Percentiles rank a stretch among this genome's conserved stretches.
These are phyloP conservation scores for Sphagnurus paluster DNA, from an alignment of 1,284 basidiomycete species.

Conservation along the genomic window DNA sequence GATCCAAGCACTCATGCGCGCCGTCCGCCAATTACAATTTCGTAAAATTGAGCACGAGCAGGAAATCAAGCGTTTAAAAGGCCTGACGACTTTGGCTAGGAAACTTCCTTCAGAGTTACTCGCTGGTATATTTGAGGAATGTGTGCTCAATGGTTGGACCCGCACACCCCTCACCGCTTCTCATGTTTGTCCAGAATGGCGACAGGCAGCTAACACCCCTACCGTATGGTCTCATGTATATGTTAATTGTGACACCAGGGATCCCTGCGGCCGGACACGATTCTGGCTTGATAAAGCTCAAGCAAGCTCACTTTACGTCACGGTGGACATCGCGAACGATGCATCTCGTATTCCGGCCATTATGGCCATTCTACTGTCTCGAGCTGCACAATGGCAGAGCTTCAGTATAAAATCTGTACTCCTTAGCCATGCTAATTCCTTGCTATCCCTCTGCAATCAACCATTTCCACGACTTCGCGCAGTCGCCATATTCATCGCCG, in stretches of 20 bases:
- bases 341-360: conserved; percentile 29
- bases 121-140: conserved; percentile 52
- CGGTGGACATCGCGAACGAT: conserved; percentile 39
- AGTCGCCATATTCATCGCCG: conserved; percentile 26
- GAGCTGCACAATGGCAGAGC: conserved; percentile 44
- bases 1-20: conserved; percentile 39
- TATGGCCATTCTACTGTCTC: conserved; percentile 41
- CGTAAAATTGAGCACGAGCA: conserved; percentile 41
- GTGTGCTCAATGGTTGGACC: conserved; percentile 51
- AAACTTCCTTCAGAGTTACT: conserved; percentile 58
- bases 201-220: conserved; percentile 49
- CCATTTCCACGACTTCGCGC: conserved; percentile 29
- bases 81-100: conserved; percentile 54
- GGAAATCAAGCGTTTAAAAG: conserved; percentile 44
- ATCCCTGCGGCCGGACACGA: conserved; percentile 42
- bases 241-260: conserved; percentile 46
- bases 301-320: conserved; percentile 34
- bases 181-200: conserved; percentile 63
- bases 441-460: conserved; percentile 36
- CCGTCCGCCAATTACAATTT: conserved; percentile 44
- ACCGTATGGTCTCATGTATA: conserved; percentile 60
- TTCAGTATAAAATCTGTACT: conserved; percentile 40
- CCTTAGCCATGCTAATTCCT: conserved; percentile 37
- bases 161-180: conserved; percentile 55
- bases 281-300: conserved; percentile 53